phyloP scores from a whole-genome alignment of 371 early-diverging fungal genomes.

The Actinomortierella ambigua region DNA sequence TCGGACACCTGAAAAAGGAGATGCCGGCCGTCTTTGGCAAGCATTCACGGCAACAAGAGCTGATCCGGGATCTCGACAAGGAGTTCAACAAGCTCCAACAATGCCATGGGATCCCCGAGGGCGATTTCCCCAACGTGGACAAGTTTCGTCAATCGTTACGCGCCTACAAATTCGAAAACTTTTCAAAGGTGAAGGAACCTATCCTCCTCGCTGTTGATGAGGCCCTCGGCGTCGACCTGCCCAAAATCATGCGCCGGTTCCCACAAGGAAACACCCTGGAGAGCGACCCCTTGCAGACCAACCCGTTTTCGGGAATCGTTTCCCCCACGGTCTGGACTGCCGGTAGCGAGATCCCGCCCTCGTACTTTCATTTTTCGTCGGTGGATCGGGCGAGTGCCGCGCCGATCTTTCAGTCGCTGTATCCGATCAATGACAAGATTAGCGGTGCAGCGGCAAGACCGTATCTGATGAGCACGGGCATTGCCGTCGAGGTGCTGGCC shows the following conservation, averaged over 20 bases:
- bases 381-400: constrained; percentile 55
- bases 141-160: constrained; percentile 64
- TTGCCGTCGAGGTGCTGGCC: constrained; percentile 62
- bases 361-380: constrained; percentile 63
- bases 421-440: constrained; percentile 67
- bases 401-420: constrained; percentile 52
- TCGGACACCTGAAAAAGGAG: constrained; percentile 81
- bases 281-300: constrained; percentile 52
- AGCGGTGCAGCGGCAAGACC: constrained; percentile 64
- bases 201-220: constrained; percentile 38
- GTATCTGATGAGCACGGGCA: constrained; percentile 62
- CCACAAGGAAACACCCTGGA: constrained; percentile 59
- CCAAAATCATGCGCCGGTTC: constrained; percentile 68
- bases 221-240: constrained; percentile 65
- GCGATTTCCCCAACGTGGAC: constrained; percentile 77
- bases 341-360: constrained; percentile 52
- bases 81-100: constrained; percentile 80
- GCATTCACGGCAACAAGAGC: constrained; percentile 70
- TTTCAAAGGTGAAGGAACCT: constrained; percentile 69
- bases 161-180: constrained; percentile 78
- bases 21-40: constrained; percentile 91
- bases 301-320: constrained; percentile 52
- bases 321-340: constrained; percentile 18
- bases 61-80: constrained; percentile 70
- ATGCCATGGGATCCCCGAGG: constrained; percentile 67